Base-by-base conservation (phyloP, 257 asterid genomes). In the Nicotiana attenuata region DNA sequence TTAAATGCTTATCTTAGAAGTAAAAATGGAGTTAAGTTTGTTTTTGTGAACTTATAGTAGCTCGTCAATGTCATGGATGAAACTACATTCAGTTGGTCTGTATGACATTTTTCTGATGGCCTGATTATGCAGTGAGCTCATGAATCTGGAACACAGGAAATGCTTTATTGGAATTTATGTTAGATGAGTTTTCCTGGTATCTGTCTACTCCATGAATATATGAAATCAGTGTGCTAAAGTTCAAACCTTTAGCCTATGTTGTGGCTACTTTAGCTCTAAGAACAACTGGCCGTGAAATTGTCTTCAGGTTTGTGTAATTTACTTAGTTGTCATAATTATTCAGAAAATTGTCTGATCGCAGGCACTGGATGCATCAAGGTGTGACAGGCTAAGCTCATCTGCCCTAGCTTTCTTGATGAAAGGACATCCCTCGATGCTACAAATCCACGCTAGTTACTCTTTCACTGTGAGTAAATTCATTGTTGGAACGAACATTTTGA, bases 351-450 rank as follows among this genome's bases (percentile, higher is more conserved):
- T 67, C n/a, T 87, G 63, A 41, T 38, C 31, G 73, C 86, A 93
- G 97, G 91, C 89, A n/a, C 83, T 93, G 78, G 94, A 91, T 83
- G 59, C 91, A 83, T 93, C 97, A 19, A 90, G 94, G 85, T 93
- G 97, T 65, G 91, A 90, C 79, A 85, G 81, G 79, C 63, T 93
- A 77, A 87, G 92, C 88, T 83, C 85, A 7, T 67, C 89, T 76
- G 90, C 96, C 26, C 68, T 91, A 24, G 67, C 85, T 61, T 87
- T 90, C 69, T 82, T 93, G 81, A 77, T 91, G 79, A 57, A 83
- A 60, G 87, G 87, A 84, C 96, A 88, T 80, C 68, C 81, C 84
- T 56, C 20, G 16, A 83, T 93, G 84, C 78, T 85, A 73, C 90
- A 89, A 85, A 90, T 93, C 86, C 88, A 83, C n/a, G 91, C 94